Conservation (phyloP, 305 asterid species). For the Rubia occidens region DNA sequence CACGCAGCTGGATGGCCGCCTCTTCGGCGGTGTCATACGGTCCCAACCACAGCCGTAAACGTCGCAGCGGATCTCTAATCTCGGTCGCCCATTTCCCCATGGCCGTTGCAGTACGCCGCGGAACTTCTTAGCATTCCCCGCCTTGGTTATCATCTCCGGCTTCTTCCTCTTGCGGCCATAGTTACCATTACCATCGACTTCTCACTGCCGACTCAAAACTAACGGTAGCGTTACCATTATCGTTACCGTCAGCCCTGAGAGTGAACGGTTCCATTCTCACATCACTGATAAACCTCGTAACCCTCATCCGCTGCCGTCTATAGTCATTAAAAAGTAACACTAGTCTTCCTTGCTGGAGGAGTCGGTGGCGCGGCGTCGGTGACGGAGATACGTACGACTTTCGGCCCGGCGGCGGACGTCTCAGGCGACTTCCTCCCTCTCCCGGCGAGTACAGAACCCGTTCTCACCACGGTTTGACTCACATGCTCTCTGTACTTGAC, state of each 20-base stretch:
- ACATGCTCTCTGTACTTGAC: conserved; percentile 59
- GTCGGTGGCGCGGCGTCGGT: conserved; percentile 78
- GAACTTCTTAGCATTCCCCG: conserved; percentile 34
- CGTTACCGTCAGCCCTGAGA: conserved; percentile 17
- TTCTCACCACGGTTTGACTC: conserved; percentile 26
- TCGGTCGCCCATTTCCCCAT: conserved; percentile 96
- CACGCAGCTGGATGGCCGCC: conserved; percentile 79
- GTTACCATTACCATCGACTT: conserved; percentile 4
- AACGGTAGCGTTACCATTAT: not conserved
- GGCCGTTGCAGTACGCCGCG: conserved; percentile 84
- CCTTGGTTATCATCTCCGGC: conserved; percentile 1
- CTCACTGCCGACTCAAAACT: conserved; percentile 15
- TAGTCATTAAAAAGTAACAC: not conserved
- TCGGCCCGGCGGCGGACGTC: conserved; percentile 23
- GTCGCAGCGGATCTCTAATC: conserved; percentile 66
- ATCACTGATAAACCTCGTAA: conserved; percentile 52
- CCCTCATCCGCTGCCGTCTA: conserved; percentile 31
- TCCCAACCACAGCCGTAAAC: conserved; percentile 77
- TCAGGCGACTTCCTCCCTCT: conserved; percentile 18
- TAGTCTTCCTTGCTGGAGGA: conserved; percentile 72
- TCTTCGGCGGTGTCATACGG: conserved; percentile 79
- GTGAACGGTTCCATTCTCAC: conserved; percentile 38
- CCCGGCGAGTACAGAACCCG: not conserved
- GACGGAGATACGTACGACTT: conserved; percentile 51
- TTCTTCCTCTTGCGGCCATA: conserved; percentile 24